A percentile compares a stretch with the other conserved stretches of the same genome.
Evolutionary conservation across 352 stramenopile genomes (phyloP).

Genomic region (Phytophthora foliorum): DNA sequence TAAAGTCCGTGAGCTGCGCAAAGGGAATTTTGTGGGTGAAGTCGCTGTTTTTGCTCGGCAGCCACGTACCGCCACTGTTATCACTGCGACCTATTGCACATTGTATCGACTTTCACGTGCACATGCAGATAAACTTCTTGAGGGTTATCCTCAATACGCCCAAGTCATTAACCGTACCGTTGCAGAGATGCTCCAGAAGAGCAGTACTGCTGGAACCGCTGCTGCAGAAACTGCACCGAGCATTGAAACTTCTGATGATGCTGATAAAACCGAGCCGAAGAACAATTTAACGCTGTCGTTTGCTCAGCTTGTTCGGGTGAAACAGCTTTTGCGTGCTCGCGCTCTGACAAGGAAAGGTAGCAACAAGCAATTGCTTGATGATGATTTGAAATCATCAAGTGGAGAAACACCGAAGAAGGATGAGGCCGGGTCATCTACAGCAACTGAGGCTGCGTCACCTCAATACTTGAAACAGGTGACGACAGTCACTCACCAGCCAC

Average conservation of each 20-base stretch:
- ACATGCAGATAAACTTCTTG: slow-evolving; percentile 61
- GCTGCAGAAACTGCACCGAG: neutral
- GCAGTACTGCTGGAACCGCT: slow-evolving; percentile 5
- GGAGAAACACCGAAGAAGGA: neutral
- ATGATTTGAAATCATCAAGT: neutral
- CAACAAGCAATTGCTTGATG: slow-evolving; percentile 1
- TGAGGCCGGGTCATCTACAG: neutral
- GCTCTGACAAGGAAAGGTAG: slow-evolving; percentile 6
- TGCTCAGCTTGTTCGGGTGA: slow-evolving; percentile 33
- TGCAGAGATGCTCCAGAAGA: slow-evolving; percentile 52
- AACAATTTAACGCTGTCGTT: slow-evolving; percentile 22
- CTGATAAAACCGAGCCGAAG: neutral
- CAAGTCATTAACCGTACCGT: slow-evolving; percentile 54
- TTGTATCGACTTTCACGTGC: slow-evolving; percentile 64
- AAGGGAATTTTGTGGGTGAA: slow-evolving; percentile 75
- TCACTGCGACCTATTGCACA: slow-evolving; percentile 74
- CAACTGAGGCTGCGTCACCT: neutral
- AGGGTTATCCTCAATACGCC: slow-evolving; percentile 61
- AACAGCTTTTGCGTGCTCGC: slow-evolving; percentile 24
- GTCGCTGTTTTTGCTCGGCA: slow-evolving; percentile 72
- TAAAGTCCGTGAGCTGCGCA: slow-evolving; percentile 76
- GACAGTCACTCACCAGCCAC: neutral
- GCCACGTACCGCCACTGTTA: slow-evolving; percentile 67
- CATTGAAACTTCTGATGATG: neutral
- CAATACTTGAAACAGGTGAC: slow-evolving; percentile 4